Percentiles rank a stretch among this genome's conserved stretches.
Evolutionary conservation across 306 rosid genomes (phyloP).

Genomic region (Lagenaria siceraria): DNA sequence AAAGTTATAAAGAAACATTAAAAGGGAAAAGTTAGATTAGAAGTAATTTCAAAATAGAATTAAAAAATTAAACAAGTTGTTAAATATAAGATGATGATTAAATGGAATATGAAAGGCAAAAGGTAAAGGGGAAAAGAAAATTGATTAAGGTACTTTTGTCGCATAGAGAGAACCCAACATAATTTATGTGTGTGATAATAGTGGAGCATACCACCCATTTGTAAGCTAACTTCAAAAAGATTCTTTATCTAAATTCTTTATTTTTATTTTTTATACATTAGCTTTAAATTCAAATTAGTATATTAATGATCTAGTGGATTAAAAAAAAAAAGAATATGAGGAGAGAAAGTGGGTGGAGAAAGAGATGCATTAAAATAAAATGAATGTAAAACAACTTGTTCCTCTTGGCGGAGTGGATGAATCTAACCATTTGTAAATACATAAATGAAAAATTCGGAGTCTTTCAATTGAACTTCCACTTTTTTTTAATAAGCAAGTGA

Average conservation of each 20-base stretch:
- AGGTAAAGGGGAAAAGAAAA: background rate
- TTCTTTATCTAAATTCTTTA: background rate
- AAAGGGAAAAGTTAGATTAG: too few relatives aligned
- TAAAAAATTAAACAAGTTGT: background rate
- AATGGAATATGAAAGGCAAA: background rate
- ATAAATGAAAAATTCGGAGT: background rate
- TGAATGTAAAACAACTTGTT: background rate
- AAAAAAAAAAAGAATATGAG: background rate
- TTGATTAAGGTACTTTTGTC: background rate
- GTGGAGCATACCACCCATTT: constrained; percentile 9
- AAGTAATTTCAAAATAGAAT: background rate
- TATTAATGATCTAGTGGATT: background rate
- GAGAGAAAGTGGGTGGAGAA: background rate
- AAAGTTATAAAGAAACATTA: too few relatives aligned
- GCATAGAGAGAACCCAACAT: background rate
- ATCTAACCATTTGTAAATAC: background rate
- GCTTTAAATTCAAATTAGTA: background rate
- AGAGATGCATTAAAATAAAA: background rate
- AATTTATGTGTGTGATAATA: background rate
- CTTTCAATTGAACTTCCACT: too few relatives aligned
- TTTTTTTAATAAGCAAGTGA: too few relatives aligned
- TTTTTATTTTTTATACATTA: background rate
- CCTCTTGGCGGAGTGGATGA: background rate
- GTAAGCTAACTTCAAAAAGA: background rate
- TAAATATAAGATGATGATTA: background rate